phyloP scores from a whole-genome alignment of 2,329 filamentous ascomycete genomes.

The Aquanectria penicillioides region DNA sequence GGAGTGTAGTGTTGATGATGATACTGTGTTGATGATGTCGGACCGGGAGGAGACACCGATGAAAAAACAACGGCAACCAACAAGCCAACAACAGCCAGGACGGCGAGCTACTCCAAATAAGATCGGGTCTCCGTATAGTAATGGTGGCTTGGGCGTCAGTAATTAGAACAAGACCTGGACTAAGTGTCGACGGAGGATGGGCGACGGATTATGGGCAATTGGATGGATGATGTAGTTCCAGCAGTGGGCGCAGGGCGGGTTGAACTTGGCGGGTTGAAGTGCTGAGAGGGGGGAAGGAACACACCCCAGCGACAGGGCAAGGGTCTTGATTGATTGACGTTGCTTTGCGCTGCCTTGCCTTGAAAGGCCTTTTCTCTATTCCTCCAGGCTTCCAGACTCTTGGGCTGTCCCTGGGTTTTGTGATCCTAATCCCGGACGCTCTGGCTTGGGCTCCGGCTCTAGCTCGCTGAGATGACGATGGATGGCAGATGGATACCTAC shows the following conservation, averaged over 20 bases:
- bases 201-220: slow-evolving; percentile 19
- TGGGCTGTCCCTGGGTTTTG: background rate
- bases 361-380: background rate
- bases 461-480: slow-evolving; percentile 18
- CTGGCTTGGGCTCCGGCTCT: background rate
- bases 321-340: background rate
- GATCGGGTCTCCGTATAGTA: slow-evolving; percentile 23
- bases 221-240: slow-evolving; percentile 42
- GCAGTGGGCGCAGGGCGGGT: slow-evolving; percentile 36
- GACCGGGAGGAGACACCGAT: no score
- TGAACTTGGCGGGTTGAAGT: slow-evolving; percentile 19
- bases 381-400: background rate
- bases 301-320: slow-evolving; percentile 14
- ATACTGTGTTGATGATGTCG: background rate
- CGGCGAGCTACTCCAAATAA: slow-evolving; percentile 28
- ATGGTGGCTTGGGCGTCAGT: slow-evolving; percentile 21
- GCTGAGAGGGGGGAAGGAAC: slow-evolving; percentile 32
- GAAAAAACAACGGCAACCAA: background rate
- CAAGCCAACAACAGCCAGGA: background rate
- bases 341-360: background rate
- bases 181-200: slow-evolving; percentile 7
- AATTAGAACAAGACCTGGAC: slow-evolving; percentile 27
- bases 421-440: background rate
- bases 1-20: slow-evolving; percentile 12
- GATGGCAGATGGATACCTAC: slow-evolving; percentile 18